phyloP scores from a whole-genome alignment of 2,329 filamentous ascomycete genomes.

The Periconia sp. region DNA sequence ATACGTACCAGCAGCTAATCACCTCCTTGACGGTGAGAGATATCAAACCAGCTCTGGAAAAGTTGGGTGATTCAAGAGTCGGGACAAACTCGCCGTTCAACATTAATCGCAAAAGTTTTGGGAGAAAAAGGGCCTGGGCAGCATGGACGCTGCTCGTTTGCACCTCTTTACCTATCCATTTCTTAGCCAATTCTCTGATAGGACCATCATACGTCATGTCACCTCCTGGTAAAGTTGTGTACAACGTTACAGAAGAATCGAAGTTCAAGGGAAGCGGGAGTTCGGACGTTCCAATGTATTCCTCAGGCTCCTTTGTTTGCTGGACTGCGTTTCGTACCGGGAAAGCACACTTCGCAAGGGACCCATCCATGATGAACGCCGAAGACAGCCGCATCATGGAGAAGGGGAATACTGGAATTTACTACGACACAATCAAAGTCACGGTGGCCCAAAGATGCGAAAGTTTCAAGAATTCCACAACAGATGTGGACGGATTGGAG shows the following conservation, averaged over 20 bases:
- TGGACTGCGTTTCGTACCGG: constrained; percentile 29
- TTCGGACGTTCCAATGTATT: too few species aligned
- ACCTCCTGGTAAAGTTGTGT: constrained; percentile 14
- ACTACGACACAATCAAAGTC: background rate
- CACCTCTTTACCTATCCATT: constrained; percentile 29
- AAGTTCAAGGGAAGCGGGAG: too few species aligned
- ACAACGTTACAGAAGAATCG: constrained; percentile 5
- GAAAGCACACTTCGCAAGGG: constrained; percentile 14
- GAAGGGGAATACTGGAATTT: too few species aligned
- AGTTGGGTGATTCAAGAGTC: constrained; percentile 33
- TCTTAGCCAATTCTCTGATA: constrained; percentile 34
- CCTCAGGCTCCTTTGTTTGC: constrained; percentile 16
- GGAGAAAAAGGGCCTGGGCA: constrained; percentile 24
- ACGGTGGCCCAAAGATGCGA: background rate
- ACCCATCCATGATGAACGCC: background rate
- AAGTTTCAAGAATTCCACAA: constrained; percentile 9
- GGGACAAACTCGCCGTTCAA: constrained; percentile 37
- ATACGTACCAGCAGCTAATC: constrained; percentile 36
- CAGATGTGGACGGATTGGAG: background rate
- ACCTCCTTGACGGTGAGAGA: constrained; percentile 29
- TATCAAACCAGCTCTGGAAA: constrained; percentile 25
- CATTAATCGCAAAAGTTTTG: constrained; percentile 29
- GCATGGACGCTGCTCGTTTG: constrained; percentile 30
- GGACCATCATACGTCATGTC: constrained; percentile 22
- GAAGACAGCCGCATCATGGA: background rate